Conservation (phyloP, 768 basidiomycete species). For the Rhizopogon vinicolor region DNA sequence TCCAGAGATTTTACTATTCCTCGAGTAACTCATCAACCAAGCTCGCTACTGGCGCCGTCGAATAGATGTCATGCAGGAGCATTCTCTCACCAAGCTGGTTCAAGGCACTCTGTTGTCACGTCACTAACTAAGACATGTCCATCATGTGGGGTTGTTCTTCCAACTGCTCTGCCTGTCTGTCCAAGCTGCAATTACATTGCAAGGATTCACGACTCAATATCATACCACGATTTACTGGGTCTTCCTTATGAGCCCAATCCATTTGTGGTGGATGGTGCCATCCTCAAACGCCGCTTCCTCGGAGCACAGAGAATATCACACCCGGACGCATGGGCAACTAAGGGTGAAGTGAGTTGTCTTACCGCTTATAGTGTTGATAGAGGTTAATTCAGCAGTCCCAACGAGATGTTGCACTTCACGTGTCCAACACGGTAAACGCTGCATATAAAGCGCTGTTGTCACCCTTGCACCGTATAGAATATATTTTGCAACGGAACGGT, state of each 20-base stretch:
- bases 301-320: slow-evolving; percentile 74
- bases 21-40: neutral
- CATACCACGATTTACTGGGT: slow-evolving; percentile 68
- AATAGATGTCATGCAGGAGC: neutral
- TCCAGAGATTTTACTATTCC: neutral
- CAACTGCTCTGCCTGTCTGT: slow-evolving; percentile 72
- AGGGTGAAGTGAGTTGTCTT: slow-evolving; percentile 45
- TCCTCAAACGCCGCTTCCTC: slow-evolving; percentile 63
- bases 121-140: slow-evolving; percentile 40
- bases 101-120: slow-evolving; percentile 1
- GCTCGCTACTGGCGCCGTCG: neutral
- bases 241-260: slow-evolving; percentile 60
- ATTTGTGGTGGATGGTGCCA: slow-evolving; percentile 59
- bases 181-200: slow-evolving; percentile 65
- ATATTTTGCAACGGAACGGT: slow-evolving; percentile 67
- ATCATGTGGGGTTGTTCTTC: slow-evolving; percentile 54
- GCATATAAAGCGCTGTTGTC: slow-evolving; percentile 75
- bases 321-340: slow-evolving; percentile 80
- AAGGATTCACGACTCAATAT: slow-evolving; percentile 45
- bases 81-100: neutral
- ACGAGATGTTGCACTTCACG: slow-evolving; percentile 15
- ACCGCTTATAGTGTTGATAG: neutral
- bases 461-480: slow-evolving; percentile 75
- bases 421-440: slow-evolving; percentile 76
- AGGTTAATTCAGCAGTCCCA: slow-evolving; percentile 14